Evolutionary conservation across 106 monocot species (phyloP).

Genomic region (Dendrobium chrysotoxum): DNA sequence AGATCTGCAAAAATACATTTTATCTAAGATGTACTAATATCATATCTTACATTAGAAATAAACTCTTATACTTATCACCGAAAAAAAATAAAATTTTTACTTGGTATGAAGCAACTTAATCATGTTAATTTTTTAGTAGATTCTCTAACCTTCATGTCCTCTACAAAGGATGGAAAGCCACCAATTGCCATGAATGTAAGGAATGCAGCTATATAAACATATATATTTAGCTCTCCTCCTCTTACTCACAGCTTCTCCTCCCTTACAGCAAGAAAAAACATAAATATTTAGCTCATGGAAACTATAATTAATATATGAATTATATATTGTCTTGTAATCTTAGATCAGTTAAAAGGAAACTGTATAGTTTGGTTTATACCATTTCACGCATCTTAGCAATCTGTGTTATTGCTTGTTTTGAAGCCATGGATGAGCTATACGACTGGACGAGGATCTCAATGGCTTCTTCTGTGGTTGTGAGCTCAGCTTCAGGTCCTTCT

Average conservation of each 20-base stretch:
- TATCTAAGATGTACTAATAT: neutral
- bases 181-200: constrained; percentile 65
- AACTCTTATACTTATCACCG: neutral
- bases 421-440: constrained; percentile 20
- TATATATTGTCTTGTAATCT: neutral
- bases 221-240: constrained; percentile 24
- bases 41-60: neutral
- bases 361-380: constrained; percentile 15
- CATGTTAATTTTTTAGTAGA: neutral
- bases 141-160: constrained; percentile 45
- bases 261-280: constrained; percentile 13
- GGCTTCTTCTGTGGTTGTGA: constrained; percentile 15
- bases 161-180: constrained; percentile 60
- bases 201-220: constrained; percentile 39
- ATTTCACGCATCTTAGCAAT: constrained; percentile 24
- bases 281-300: neutral
- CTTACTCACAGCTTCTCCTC: constrained; percentile 30
- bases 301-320: neutral
- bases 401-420: constrained; percentile 6
- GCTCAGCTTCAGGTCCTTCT: constrained; percentile 3
- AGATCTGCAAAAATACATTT: constrained; percentile 30
- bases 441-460: constrained; percentile 36
- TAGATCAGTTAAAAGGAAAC: neutral
- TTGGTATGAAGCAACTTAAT: neutral
- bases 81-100: neutral